Evolutionary conservation across 257 asterid species (phyloP), one percentile per base, ranked within the genome.

Genomic region (Gardenia jasminoides): DNA sequence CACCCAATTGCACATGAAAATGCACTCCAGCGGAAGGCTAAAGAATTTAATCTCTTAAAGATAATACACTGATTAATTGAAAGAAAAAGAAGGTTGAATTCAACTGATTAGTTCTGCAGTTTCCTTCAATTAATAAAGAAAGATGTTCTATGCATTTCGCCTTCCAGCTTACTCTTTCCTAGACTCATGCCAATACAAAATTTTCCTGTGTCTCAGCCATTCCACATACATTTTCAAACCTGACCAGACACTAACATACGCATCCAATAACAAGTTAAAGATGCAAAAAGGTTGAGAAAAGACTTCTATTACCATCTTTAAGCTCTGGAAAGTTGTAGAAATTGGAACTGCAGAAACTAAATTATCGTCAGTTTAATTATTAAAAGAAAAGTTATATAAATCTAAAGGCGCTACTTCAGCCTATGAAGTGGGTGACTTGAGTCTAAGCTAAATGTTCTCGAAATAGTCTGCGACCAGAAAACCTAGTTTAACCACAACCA

Each of bases 1-100:
- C 43, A 15, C 41, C 68, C 56, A 36, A 43, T 82, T 75, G 79
- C 62, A 62, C 47, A 72, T 66, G 48, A 69, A 68, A 54, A 16
- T 52, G 47, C 17, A 48, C n/a, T 58, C 28, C 0, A 24, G 50
- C 58, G 15, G 41, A 69, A 47, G 30, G 26, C 2, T 68, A 68
- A 36, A 46, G 4, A 72, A 17, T 26, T 12, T 4, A 46, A 12
- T 47, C n/a, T 46, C n/a, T 71, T 1, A 70, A 44, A 47, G 5
- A 16, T 2, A n/a, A 62, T 24, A 59, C 2, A 1, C 15, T 59
- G 31, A 59, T 59, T 9, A 59, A 59, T 59, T 12, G 7, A 15
- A 59, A n/a, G 44, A 67, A 36, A 6, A 39, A 24, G 28, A 67
- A 67, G 28, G 15, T 39, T 24, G 44, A 36, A 67, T 39, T 22